These are phyloP conservation scores for Bimuria novae-zelandiae DNA, from an alignment of 2,329 filamentous ascomycete species.

Conservation along the genomic window DNA sequence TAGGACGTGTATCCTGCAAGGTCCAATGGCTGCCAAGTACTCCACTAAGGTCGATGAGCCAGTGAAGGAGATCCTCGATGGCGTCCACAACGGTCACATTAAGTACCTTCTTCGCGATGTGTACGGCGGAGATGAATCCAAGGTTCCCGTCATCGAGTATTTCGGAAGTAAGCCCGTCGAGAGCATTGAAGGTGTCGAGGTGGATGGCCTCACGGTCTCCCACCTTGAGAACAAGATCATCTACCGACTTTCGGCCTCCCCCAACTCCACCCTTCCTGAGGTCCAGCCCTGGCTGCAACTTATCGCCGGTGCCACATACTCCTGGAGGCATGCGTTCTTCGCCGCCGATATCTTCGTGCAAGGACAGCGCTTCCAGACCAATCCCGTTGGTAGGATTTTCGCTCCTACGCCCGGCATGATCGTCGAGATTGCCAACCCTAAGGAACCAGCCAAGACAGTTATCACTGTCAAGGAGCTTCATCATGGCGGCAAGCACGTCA, in stretches of 20 bases:
- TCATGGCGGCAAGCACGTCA: constrained; percentile 81
- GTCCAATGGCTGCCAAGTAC: constrained; percentile 88
- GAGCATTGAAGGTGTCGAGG: constrained; percentile 66
- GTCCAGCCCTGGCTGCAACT: constrained; percentile 85
- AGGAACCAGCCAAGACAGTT: constrained; percentile 79
- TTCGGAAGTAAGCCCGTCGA: constrained; percentile 88
- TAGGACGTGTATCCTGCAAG: constrained; percentile 93
- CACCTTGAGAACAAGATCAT: constrained; percentile 79
- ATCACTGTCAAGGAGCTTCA: constrained; percentile 89
- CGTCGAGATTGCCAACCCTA: constrained; percentile 83
- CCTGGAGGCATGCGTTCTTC: constrained; percentile 94
- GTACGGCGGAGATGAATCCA: constrained; percentile 73
- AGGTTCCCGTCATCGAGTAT: constrained; percentile 88
- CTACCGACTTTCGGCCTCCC: constrained; percentile 79
- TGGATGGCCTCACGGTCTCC: constrained; percentile 84
- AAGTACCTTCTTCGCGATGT: constrained; percentile 75
- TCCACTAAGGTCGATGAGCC: constrained; percentile 90
- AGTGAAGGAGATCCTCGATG: constrained; percentile 90
- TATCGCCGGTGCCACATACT: constrained; percentile 81
- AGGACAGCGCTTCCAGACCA: constrained; percentile 95
- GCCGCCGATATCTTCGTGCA: constrained; percentile 93
- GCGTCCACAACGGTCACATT: constrained; percentile 88
- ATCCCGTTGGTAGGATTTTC: constrained; percentile 91
- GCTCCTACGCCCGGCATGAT: constrained; percentile 83
- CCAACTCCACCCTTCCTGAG: constrained; percentile 75